Conservation (phyloP, 2,329 filamentous ascomycete species). For the Sporothrix pseudoabietina region DNA sequence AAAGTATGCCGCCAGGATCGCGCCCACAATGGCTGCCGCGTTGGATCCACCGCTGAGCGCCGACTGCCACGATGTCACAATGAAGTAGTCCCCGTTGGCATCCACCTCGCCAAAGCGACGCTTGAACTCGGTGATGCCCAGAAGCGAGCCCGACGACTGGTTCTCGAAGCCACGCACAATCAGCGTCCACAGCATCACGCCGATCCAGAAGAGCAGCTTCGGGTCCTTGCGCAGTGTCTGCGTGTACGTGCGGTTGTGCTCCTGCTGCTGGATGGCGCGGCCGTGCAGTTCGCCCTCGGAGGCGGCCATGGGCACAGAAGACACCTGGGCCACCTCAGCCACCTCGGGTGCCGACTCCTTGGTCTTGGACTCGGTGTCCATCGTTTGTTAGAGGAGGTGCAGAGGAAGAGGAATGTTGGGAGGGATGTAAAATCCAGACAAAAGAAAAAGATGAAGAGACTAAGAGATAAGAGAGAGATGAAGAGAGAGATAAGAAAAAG, state of each 20-base stretch:
- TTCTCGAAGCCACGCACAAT: constrained; percentile 29
- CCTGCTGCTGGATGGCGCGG: constrained; percentile 30
- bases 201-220: constrained; percentile 27
- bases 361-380: too few species aligned
- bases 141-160: constrained; percentile 42
- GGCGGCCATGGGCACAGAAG: too few species aligned
- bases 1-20: constrained; percentile 11
- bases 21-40: constrained; percentile 18
- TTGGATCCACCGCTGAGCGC: constrained; percentile 43
- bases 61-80: constrained; percentile 45
- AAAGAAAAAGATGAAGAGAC: too few species aligned
- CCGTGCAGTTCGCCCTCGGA: constrained; percentile 19
- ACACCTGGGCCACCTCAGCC: too few species aligned
- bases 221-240: constrained; percentile 23
- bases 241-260: constrained; percentile 28
- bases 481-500: too few species aligned
- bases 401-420: too few species aligned
- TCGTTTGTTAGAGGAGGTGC: too few species aligned
- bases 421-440: too few species aligned
- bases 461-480: too few species aligned
- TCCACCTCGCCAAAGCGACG: constrained; percentile 44
- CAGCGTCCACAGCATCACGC: constrained; percentile 30
- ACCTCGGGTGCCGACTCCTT: too few species aligned
- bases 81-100: constrained; percentile 43
- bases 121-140: constrained; percentile 47